Evolutionary conservation across 2,329 filamentous ascomycete species (phyloP).

Genomic region (Chrysosporium queenslandicum): DNA sequence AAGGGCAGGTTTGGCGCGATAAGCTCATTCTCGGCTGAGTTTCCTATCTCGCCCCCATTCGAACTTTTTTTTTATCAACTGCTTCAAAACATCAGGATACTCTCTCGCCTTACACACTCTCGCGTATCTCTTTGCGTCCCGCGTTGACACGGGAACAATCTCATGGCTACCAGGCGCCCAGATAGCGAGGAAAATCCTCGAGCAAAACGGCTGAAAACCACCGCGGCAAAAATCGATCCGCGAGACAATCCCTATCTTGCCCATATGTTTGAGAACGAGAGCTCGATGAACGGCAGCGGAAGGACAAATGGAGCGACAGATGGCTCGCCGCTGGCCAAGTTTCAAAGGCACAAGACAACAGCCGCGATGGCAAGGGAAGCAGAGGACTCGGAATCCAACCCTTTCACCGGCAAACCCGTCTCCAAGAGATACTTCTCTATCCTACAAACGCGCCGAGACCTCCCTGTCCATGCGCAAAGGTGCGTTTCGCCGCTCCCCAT

Average conservation of each 20-base stretch:
- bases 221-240: conserved; percentile 41
- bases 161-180: conserved; percentile 50
- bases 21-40: conserved; percentile 19
- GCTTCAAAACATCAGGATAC: not conserved
- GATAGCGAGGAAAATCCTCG: conserved; percentile 42
- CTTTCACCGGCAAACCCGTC: conserved; percentile 70
- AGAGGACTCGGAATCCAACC: conserved; percentile 73
- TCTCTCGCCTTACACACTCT: not conserved
- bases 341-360: conserved; percentile 73
- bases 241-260: conserved; percentile 77
- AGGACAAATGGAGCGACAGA: conserved; percentile 23
- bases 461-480: conserved; percentile 88
- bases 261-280: conserved; percentile 62
- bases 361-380: conserved; percentile 60
- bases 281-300: conserved; percentile 26
- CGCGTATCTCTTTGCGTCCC: not conserved
- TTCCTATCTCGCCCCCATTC: conserved; percentile 20
- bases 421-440: conserved; percentile 85
- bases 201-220: conserved; percentile 47
- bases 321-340: conserved; percentile 49
- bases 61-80: not conserved
- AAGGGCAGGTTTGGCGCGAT: conserved; percentile 22
- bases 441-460: conserved; percentile 66
- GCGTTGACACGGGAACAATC: conserved; percentile 13
- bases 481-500: conserved; percentile 31